Conservation (phyloP, 2,329 filamentous ascomycete genomes). For the Xylariaceae sp. region DNA sequence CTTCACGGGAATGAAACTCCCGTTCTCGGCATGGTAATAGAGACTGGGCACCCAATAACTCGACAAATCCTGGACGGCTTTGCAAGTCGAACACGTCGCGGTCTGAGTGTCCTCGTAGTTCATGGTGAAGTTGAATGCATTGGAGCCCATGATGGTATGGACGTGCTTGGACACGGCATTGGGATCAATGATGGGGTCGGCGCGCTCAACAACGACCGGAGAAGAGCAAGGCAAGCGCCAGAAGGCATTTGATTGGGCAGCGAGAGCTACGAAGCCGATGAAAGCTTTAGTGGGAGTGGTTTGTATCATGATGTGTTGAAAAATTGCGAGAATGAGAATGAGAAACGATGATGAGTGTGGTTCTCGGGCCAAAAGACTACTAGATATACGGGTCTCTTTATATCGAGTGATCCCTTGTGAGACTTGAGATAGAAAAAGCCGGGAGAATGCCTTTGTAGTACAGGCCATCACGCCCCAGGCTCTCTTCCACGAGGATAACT, state of each 20-base stretch:
- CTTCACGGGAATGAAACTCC: slow-evolving; percentile 61
- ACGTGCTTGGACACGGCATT: slow-evolving; percentile 61
- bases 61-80: slow-evolving; percentile 65
- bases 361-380: too few species aligned
- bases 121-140: slow-evolving; percentile 63
- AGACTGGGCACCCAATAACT: slow-evolving; percentile 74
- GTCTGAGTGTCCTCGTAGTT: slow-evolving; percentile 57
- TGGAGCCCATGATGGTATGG: slow-evolving; percentile 69
- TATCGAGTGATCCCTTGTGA: too few species aligned
- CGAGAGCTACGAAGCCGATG: slow-evolving; percentile 23
- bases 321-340: not conserved
- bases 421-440: not conserved
- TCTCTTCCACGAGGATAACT: not conserved
- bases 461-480: too few species aligned
- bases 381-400: too few species aligned
- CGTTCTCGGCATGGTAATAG: slow-evolving; percentile 57
- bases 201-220: slow-evolving; percentile 49
- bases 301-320: slow-evolving; percentile 7
- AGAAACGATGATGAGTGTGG: not conserved
- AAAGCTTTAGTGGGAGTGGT: slow-evolving; percentile 18
- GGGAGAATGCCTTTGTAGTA: slow-evolving; percentile 16
- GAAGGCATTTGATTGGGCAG: slow-evolving; percentile 30
- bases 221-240: slow-evolving; percentile 37
- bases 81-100: slow-evolving; percentile 70
- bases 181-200: slow-evolving; percentile 66